Base-by-base conservation (phyloP, 345 rosid genomes). In the Camelina sativa region DNA sequence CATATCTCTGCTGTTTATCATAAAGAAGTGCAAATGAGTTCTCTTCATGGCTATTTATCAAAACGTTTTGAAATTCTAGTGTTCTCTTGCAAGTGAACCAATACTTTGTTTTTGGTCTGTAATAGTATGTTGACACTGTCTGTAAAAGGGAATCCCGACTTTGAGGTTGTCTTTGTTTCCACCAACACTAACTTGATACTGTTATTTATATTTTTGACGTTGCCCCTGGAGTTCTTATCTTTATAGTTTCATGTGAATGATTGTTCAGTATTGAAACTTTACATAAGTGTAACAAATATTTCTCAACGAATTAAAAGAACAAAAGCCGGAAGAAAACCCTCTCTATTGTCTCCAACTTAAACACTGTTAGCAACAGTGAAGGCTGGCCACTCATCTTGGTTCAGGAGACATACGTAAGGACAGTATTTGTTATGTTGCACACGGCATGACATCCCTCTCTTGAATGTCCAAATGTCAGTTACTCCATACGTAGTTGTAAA, bases 141-240 rank as follows among this genome's bases (percentile, higher is more conserved):
- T 60, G 69, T 61, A 68, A 62, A 16, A 61, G 79, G 57, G 57
- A 44, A 62, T 22, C 70, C 28, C 6, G 20, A 41, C 54, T 40
- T 8, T 41, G 69, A 76, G 48, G 43, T 75, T 53, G 50, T 69
- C 65, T 46, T 62, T 76, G 69, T 51, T 59, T 60, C 63, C 5
- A 43, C 56, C 56, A 60, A 75, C 58, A 46, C 65, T 57, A 35
- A 56, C 65, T 65, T 56, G 59, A 46, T 46, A 56, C 57, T 62
- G 44, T 53, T 40, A 62, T 51, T 51, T 20, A 34, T 34, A 50
- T 48, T 43, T 65, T 66, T 37, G 37, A n/a, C 43, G 17, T 53
- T 30, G 0, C 25, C 23, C 23, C 13, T 43, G 23, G 0, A 11
- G 3, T 54, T 35, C 66, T 37, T 16, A 25, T 67, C 6, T 50